These are phyloP conservation scores for Betula pendula DNA, from an alignment of 306 rosid species.

Conservation along the genomic window DNA sequence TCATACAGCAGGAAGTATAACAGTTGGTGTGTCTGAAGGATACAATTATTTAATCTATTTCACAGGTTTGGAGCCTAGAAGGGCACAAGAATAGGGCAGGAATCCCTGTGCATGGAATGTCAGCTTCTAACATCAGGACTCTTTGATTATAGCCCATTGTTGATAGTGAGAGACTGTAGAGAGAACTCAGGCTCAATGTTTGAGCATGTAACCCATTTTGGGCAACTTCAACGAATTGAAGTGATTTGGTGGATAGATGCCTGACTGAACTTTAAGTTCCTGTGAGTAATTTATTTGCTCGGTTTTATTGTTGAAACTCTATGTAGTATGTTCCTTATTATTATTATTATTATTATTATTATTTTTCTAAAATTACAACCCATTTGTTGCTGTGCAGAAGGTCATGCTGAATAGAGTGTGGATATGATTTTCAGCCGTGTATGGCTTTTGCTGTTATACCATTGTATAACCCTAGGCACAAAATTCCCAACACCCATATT, in stretches of 20 bases:
- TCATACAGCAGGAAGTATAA: slow-evolving; percentile 1
- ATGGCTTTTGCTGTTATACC: neutral
- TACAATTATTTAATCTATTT: neutral
- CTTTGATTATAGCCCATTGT: neutral
- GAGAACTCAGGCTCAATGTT: neutral
- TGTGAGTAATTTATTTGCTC: neutral
- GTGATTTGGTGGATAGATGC: neutral
- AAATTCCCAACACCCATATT: neutral
- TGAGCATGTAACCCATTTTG: neutral
- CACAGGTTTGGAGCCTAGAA: slow-evolving; percentile 15
- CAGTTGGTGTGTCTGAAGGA: neutral
- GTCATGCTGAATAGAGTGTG: neutral
- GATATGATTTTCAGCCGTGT: neutral
- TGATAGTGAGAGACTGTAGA: slow-evolving; percentile 11
- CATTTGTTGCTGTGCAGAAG: neutral
- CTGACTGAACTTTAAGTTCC: neutral
- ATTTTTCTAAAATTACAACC: neutral
- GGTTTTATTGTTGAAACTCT: neutral
- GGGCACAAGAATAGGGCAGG: neutral
- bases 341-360: too few species aligned
- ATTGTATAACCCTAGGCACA: neutral
- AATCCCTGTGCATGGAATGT: neutral
- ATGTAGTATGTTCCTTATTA: too few species aligned
- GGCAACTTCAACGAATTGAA: neutral
- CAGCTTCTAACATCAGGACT: slow-evolving; percentile 9